Conservation (phyloP, 768 basidiomycete species). For the Trametes elegans region DNA sequence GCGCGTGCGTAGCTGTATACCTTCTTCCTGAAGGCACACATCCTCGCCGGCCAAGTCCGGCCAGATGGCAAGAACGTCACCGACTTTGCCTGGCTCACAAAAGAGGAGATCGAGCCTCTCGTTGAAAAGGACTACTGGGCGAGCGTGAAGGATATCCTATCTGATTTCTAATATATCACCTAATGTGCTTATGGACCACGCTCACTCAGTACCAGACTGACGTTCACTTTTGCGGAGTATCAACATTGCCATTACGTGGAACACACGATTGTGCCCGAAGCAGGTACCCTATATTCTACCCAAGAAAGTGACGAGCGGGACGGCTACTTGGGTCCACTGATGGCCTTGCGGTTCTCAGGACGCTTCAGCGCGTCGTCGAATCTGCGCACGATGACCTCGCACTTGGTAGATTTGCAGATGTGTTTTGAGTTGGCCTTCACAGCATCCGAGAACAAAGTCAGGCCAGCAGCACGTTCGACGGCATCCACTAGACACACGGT, state of each 20-base stretch:
- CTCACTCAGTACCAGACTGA: conserved; percentile 5
- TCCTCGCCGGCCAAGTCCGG: conserved; percentile 81
- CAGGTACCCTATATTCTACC: not conserved
- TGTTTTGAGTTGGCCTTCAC: conserved; percentile 76
- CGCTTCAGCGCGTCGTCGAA: conserved; percentile 91
- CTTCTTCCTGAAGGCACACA: conserved; percentile 95
- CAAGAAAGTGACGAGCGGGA: not conserved
- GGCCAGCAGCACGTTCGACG: conserved; percentile 87
- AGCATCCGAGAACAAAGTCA: conserved; percentile 81
- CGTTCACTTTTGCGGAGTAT: no score
- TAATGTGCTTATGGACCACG: conserved; percentile 10
- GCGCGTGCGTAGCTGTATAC: conserved; percentile 50
- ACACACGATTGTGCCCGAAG: not conserved
- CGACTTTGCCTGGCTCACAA: conserved; percentile 94
- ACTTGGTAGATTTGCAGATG: conserved; percentile 87
- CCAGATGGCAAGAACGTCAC: conserved; percentile 51
- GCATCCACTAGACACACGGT: conserved; percentile 82
- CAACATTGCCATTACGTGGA: not conserved
- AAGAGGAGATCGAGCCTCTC: conserved; percentile 77
- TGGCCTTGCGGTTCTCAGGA: conserved; percentile 47
- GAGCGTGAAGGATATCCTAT: conserved; percentile 76
- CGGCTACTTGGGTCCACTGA: conserved; percentile 41
- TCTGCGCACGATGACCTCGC: conserved; percentile 80
- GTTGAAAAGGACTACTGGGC: conserved; percentile 75
- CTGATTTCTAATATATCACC: conserved; percentile 46